phyloP scores from a whole-genome alignment of 139 green algal genomes.

The Haematococcus lacustris region DNA sequence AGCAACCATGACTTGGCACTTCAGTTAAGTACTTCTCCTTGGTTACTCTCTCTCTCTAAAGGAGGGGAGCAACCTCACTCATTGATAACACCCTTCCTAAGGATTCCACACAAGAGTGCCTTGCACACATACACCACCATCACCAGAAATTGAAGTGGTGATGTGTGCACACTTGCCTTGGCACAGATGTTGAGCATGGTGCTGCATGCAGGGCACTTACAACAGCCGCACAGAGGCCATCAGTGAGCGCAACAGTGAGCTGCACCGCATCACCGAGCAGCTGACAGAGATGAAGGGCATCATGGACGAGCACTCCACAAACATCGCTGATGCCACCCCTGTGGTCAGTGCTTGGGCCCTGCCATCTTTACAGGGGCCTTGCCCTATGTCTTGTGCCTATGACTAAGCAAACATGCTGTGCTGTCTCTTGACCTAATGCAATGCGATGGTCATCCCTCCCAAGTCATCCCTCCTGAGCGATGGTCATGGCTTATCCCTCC shows the following conservation, averaged over 20 bases:
- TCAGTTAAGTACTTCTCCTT: too few relatives aligned
- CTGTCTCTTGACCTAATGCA: too few relatives aligned
- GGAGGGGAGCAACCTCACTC: too few relatives aligned
- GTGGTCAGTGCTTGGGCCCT: slow-evolving; percentile 45
- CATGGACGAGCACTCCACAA: slow-evolving; percentile 67
- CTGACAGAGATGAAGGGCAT: slow-evolving; percentile 55
- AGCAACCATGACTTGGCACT: too few relatives aligned
- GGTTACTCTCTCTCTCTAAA: too few relatives aligned
- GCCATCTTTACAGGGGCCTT: not conserved
- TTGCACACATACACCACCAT: not conserved
- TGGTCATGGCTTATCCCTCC: too few relatives aligned
- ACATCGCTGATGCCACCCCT: slow-evolving; percentile 67
- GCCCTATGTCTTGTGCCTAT: too few relatives aligned
- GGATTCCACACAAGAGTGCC: too few relatives aligned
- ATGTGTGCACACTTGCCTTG: not conserved
- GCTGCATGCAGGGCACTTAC: slow-evolving; percentile 13
- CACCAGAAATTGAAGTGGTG: not conserved
- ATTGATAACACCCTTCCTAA: too few relatives aligned
- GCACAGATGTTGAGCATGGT: not conserved
- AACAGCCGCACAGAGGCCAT: slow-evolving; percentile 54
- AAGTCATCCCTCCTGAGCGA: too few relatives aligned
- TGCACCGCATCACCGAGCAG: slow-evolving; percentile 50
- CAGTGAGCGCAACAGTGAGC: slow-evolving; percentile 57
- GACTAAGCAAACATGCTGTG: too few relatives aligned
- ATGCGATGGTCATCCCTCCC: too few relatives aligned